A percentile compares a stretch with the other conserved stretches of the same genome.
Conservation (phyloP, 768 basidiomycete genomes). For the Podaxis rugospora region DNA sequence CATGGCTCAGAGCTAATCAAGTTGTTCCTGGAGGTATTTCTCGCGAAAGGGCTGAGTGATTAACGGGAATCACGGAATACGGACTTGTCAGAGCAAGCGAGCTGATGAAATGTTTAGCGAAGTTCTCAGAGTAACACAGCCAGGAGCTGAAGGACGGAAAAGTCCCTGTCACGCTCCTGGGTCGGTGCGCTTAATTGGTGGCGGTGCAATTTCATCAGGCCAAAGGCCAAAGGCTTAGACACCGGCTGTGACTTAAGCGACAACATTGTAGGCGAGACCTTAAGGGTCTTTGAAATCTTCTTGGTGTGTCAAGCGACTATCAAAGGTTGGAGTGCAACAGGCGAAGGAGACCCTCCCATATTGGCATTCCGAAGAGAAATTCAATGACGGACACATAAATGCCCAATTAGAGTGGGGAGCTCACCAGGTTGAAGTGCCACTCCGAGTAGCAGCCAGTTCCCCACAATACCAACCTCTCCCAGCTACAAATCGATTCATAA, state of each 20-base stretch:
- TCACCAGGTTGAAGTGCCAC: not conserved
- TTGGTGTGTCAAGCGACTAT: not conserved
- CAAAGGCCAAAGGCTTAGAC: not conserved
- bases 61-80: constrained; percentile 7
- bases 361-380: not conserved
- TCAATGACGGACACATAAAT: not conserved
- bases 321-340: not conserved
- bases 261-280: not conserved
- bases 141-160: constrained; percentile 4
- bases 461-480: not conserved
- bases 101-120: constrained; percentile 4
- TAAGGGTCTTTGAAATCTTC: not conserved
- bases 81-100: constrained; percentile 9
- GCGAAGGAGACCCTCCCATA: not conserved
- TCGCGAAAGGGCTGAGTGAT: not conserved
- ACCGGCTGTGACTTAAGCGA: not conserved
- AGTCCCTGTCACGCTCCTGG: not conserved
- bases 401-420: not conserved
- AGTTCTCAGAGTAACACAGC: constrained; percentile 12
- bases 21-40: not conserved
- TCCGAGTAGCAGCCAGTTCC: not conserved
- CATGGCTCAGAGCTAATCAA: not conserved
- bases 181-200: constrained; percentile 2
- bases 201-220: constrained; percentile 10
- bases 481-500: not conserved